phyloP scores from a whole-genome alignment of 2,329 filamentous ascomycete genomes.

The Tolypocladium amazonense region DNA sequence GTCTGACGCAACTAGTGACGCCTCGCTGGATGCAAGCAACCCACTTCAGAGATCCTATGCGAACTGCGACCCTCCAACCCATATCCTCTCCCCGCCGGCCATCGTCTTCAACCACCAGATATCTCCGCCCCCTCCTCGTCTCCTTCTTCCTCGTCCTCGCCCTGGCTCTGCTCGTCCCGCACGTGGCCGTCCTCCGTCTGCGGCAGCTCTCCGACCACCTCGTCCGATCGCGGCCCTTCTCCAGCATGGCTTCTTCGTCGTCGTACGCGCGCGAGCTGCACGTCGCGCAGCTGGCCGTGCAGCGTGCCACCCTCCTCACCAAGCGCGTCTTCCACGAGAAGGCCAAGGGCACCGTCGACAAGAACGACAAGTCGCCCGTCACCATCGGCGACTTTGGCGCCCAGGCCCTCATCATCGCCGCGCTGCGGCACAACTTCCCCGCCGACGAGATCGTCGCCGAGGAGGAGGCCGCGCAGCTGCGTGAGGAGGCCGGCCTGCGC shows the following conservation, averaged over 20 bases:
- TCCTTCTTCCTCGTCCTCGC: constrained; percentile 13
- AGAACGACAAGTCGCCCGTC: constrained; percentile 92
- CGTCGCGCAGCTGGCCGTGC: constrained; percentile 79
- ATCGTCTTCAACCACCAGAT: not conserved
- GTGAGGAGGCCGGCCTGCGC: constrained; percentile 57
- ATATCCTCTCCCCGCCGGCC: not conserved
- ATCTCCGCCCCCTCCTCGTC: not conserved
- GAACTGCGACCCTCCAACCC: not conserved
- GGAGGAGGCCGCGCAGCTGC: constrained; percentile 77
- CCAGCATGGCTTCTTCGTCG: constrained; percentile 21
- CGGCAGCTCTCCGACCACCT: constrained; percentile 5
- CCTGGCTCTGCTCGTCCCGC: constrained; percentile 15
- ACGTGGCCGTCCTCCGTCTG: constrained; percentile 15
- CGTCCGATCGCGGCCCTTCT: constrained; percentile 6
- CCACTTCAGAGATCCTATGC: not conserved
- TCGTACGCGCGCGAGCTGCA: constrained; percentile 67
- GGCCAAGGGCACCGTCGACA: constrained; percentile 81
- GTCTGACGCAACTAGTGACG: not conserved
- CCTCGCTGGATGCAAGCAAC: not conserved
- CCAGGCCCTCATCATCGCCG: constrained; percentile 89
- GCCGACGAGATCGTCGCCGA: constrained; percentile 86
- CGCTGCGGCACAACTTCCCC: constrained; percentile 83
- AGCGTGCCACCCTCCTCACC: constrained; percentile 54
- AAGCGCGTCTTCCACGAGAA: constrained; percentile 59
- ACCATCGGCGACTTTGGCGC: constrained; percentile 98